These are phyloP conservation scores for Sphaerulina musiva DNA, from an alignment of 2,329 filamentous ascomycete species.

Conservation along the genomic window DNA sequence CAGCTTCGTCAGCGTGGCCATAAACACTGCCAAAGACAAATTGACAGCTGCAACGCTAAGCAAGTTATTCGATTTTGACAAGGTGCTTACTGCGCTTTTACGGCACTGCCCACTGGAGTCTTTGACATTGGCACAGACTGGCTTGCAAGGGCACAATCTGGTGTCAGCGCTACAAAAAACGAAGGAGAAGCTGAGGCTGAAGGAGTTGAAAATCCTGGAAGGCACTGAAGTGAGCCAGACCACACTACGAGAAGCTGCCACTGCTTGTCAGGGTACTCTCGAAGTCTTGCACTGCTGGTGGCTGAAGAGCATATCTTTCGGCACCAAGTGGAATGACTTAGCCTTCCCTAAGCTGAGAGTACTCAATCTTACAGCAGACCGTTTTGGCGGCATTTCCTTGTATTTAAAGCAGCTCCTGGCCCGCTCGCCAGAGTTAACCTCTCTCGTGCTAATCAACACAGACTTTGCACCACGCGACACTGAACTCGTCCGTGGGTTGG, in stretches of 20 bases:
- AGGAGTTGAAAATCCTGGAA: conserved; percentile 13
- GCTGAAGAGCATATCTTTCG: conserved; percentile 3
- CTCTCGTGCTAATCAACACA: conserved; percentile 4
- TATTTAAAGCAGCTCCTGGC: conserved; percentile 1
- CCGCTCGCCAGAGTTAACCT: neutral
- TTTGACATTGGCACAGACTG: conserved; percentile 33
- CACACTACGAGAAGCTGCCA: conserved; percentile 1
- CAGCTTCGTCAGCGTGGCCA: conserved; percentile 39
- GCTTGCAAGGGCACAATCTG: conserved; percentile 20
- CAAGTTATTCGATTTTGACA: conserved; percentile 37
- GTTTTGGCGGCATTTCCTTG: neutral
- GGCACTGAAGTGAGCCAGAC: conserved; percentile 18
- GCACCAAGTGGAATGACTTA: neutral
- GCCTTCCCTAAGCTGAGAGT: conserved; percentile 3
- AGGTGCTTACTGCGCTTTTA: conserved; percentile 35
- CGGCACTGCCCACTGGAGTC: conserved; percentile 33
- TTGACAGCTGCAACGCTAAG: conserved; percentile 34
- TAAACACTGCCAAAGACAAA: conserved; percentile 36
- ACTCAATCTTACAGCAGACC: conserved; percentile 3
- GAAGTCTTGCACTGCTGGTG: conserved; percentile 7
- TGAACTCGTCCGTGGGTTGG: neutral
- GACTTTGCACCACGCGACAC: neutral
- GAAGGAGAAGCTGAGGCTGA: conserved; percentile 16
- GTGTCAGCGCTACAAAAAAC: conserved; percentile 11
- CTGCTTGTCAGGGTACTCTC: conserved; percentile 2